These are phyloP conservation scores for Cyamopsis tetragonoloba DNA, from an alignment of 306 rosid species.

Conservation along the genomic window DNA sequence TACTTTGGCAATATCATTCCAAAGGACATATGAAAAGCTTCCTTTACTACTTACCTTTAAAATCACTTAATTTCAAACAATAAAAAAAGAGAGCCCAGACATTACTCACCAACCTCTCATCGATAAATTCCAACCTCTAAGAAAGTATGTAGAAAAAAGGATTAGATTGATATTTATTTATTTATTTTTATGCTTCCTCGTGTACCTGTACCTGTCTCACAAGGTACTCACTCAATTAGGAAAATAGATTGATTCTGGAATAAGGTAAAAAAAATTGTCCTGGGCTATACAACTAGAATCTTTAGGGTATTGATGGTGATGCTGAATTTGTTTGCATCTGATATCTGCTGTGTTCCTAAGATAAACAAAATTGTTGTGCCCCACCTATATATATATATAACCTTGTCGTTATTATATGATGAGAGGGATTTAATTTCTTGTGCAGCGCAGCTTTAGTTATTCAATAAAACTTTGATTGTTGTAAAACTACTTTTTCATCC, in stretches of 20 bases:
- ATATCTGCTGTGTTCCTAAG: slow-evolving; percentile 22
- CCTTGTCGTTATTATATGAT: slow-evolving; percentile 25
- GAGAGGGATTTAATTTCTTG: background rate
- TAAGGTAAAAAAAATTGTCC: background rate
- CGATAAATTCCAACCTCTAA: too few relatives aligned
- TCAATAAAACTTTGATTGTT: slow-evolving; percentile 19
- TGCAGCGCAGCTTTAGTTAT: slow-evolving; percentile 32
- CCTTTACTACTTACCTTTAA: too few relatives aligned
- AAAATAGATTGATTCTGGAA: background rate
- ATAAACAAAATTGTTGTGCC: slow-evolving; percentile 6
- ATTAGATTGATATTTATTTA: too few relatives aligned
- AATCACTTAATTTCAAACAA: too few relatives aligned
- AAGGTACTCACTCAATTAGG: too few relatives aligned
- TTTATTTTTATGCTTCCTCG: too few relatives aligned
- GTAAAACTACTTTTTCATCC: background rate
- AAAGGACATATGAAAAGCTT: too few relatives aligned
- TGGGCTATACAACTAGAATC: background rate
- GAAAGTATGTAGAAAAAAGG: too few relatives aligned
- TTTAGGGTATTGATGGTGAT: background rate
- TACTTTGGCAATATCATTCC: too few relatives aligned
- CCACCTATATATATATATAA: background rate
- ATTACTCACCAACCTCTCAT: too few relatives aligned
- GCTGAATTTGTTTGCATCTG: slow-evolving; percentile 15
- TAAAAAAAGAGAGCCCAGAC: too few relatives aligned
- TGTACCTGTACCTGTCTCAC: too few relatives aligned